Percentiles rank a stretch among this genome's conserved stretches.
Conservation (phyloP, 2,329 filamentous ascomycete genomes). For the Talaromyces albobiverticillius region DNA sequence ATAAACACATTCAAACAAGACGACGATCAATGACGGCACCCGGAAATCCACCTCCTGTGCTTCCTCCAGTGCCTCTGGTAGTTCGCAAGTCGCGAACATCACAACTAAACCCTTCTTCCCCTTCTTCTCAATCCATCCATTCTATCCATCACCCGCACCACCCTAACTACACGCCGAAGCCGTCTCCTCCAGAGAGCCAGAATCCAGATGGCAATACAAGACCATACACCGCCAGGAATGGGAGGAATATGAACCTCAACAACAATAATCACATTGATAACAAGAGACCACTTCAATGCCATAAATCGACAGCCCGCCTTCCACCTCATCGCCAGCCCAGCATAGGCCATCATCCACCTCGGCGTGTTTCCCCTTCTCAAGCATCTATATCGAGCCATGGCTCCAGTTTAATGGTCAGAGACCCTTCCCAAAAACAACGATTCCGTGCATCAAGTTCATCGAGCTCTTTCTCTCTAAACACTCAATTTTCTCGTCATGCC, state of each 20-base stretch:
- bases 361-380: not conserved
- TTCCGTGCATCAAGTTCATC: not conserved
- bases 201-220: not conserved
- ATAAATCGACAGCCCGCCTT: not conserved
- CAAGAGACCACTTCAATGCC: not conserved
- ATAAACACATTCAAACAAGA: not conserved
- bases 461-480: not conserved
- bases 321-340: not conserved
- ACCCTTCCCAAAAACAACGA: not conserved
- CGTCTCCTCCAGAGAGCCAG: constrained; percentile 6
- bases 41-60: constrained; percentile 34
- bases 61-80: constrained; percentile 24
- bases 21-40: constrained; percentile 27
- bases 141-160: constrained; percentile 27
- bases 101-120: constrained; percentile 16
- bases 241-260: not conserved
- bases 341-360: not conserved
- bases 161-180: constrained; percentile 20
- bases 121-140: too few relatives aligned
- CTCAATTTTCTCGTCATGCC: not conserved
- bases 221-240: not conserved
- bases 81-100: constrained; percentile 26
- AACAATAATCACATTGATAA: not conserved
- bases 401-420: not conserved
- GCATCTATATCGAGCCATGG: not conserved